Evolutionary conservation across 805 yeast species (phyloP), one percentile per base, ranked within the genome.

Genomic region (Komagataella pastoris): DNA sequence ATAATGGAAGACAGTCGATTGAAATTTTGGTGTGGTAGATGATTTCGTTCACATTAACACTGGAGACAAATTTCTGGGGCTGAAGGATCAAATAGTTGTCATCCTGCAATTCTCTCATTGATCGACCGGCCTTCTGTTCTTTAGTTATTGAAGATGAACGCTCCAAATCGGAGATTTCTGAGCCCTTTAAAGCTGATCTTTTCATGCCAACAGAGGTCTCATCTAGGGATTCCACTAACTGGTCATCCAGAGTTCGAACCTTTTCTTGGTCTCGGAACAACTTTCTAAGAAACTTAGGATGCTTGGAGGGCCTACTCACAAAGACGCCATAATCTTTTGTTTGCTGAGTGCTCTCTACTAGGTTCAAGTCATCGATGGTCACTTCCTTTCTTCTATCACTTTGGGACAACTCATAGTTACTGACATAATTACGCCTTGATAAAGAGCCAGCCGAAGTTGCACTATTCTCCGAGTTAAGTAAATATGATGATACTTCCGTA

Each of bases 371-470:
- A 30, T 30, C 40, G 61, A 6, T 71, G 57, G 48, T 68, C 72
- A 60, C 76, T 63, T 5, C 72, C 52, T 3, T 60, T 65, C 43
- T 59, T 54, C 49, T 61, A 58, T 19, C 59, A 59, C 30, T 54
- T 47, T 6, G 52, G 51, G 50, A 49, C 47, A 8, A 51, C 45
- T 44, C 24, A 50, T 57, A 66, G 55, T 45, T 65, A 53, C 52
- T 68, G 50, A 49, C 60, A 53, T 62, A 69, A 63, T 61, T 83
- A 62, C 88, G 95, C 60, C 95, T 76, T 48, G 82, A 80, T 53
- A 81, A 80, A 30, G 95, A 85, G 0, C 95, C 95, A 1, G 96
- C 95, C 55, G 93, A 83, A 0, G 96, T 85, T 3, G 96, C 96
- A 67, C 93, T 85, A 55, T 85, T 75, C 62, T 86, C 93, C 43